Percentiles rank a stretch among this genome's conserved stretches.
These are phyloP conservation scores for Cymbopogon flexuosus DNA, from an alignment of 202 grass and related monocot species.

Conservation along the genomic window DNA sequence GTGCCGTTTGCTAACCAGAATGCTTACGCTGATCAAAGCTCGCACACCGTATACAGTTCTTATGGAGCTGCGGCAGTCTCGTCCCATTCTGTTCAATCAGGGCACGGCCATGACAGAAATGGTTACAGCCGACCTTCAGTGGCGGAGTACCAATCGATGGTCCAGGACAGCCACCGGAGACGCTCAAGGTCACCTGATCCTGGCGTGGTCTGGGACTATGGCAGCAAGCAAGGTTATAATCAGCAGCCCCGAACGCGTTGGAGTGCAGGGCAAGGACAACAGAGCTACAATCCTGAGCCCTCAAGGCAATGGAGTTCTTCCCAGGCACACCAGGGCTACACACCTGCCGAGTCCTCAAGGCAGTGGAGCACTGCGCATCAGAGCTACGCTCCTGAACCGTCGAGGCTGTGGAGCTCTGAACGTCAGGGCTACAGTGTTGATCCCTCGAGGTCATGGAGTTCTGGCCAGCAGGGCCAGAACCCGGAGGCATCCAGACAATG, in stretches of 20 bases:
- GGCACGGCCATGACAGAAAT: slow-evolving; percentile 14
- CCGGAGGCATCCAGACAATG: not conserved
- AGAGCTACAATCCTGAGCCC: slow-evolving; percentile 21
- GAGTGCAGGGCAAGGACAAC: not conserved
- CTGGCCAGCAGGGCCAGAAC: slow-evolving; percentile 13
- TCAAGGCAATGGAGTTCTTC: slow-evolving; percentile 25
- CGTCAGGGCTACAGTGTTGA: slow-evolving; percentile 27
- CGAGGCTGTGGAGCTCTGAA: slow-evolving; percentile 17
- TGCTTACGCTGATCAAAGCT: slow-evolving; percentile 33
- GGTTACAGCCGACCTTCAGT: not conserved
- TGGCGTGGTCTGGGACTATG: slow-evolving; percentile 27
- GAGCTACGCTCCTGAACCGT: slow-evolving; percentile 25
- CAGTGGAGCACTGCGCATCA: slow-evolving; percentile 29
- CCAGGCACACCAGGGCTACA: slow-evolving; percentile 5
- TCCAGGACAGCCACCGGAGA: not conserved
- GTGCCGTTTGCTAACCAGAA: slow-evolving; percentile 31
- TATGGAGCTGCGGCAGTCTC: slow-evolving; percentile 6
- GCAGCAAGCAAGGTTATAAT: not conserved
- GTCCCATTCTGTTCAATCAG: slow-evolving; percentile 1
- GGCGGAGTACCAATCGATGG: slow-evolving; percentile 22
- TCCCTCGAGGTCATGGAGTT: not conserved
- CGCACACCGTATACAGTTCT: not conserved
- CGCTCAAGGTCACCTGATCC: slow-evolving; percentile 45
- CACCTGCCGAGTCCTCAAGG: slow-evolving; percentile 13
- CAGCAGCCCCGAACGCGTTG: slow-evolving; percentile 15